Percentiles rank a stretch among this genome's conserved stretches.
Evolutionary conservation across 1,284 basidiomycete genomes (phyloP).

Genomic region (Ustilago crameri): DNA sequence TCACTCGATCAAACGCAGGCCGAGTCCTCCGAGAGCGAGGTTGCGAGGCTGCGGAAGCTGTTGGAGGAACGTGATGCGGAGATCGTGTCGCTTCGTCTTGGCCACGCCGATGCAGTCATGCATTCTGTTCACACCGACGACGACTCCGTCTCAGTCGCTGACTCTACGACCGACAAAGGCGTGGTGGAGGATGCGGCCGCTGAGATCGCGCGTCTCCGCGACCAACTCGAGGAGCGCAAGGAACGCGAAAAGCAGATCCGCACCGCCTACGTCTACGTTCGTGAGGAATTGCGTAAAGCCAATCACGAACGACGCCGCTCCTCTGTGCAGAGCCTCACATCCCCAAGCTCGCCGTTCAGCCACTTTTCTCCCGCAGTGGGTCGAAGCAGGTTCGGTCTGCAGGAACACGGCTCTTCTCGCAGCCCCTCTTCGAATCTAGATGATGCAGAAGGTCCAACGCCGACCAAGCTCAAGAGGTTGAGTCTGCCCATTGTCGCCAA

Average conservation of each 20-base stretch:
- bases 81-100: slow-evolving; percentile 26
- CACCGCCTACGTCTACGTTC: slow-evolving; percentile 52
- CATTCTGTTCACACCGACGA: slow-evolving; percentile 3
- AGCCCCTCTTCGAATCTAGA: neutral
- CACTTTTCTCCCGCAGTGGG: neutral
- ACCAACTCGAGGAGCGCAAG: slow-evolving; percentile 45
- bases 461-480: slow-evolving; percentile 42
- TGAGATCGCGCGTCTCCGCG: slow-evolving; percentile 29
- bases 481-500: slow-evolving; percentile 20
- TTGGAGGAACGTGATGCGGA: slow-evolving; percentile 38
- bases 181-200: neutral
- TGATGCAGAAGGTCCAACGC: slow-evolving; percentile 2
- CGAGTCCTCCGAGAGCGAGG: slow-evolving; percentile 12
- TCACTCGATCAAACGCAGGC: neutral
- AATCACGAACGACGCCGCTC: slow-evolving; percentile 42
- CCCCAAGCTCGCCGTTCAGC: neutral
- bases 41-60: slow-evolving; percentile 12
- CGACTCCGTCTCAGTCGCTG: neutral
- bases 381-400: neutral
- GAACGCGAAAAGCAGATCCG: slow-evolving; percentile 55
- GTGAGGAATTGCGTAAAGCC: slow-evolving; percentile 56
- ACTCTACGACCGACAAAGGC: neutral
- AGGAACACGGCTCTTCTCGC: neutral
- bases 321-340: slow-evolving; percentile 2
- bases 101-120: slow-evolving; percentile 38